Conservation (phyloP, 2,329 filamentous ascomycete species). For the Stylonectria norvegica region DNA sequence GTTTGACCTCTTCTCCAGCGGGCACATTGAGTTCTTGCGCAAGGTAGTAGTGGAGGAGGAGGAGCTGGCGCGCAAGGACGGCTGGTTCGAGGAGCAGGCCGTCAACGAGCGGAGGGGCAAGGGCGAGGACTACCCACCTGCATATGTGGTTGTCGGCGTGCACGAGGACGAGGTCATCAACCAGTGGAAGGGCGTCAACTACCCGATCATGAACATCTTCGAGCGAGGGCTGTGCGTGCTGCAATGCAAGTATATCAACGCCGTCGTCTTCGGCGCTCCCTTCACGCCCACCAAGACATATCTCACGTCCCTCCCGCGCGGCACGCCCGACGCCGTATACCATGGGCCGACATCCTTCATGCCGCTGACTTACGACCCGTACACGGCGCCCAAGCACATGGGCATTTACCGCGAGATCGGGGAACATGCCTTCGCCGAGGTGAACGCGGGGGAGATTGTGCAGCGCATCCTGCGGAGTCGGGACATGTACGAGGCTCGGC, state of each 20-base stretch:
- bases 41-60: slow-evolving; percentile 73
- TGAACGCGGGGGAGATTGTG: slow-evolving; percentile 92
- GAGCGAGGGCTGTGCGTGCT: slow-evolving; percentile 93
- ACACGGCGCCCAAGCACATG: slow-evolving; percentile 74
- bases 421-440: slow-evolving; percentile 74
- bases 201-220: slow-evolving; percentile 99
- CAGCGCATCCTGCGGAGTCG: slow-evolving; percentile 83
- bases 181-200: slow-evolving; percentile 94
- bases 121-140: slow-evolving; percentile 73
- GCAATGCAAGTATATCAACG: slow-evolving; percentile 88
- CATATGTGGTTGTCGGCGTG: slow-evolving; percentile 87
- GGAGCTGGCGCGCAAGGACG: slow-evolving; percentile 59
- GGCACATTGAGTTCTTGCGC: slow-evolving; percentile 91
- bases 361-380: slow-evolving; percentile 74
- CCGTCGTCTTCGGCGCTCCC: slow-evolving; percentile 84
- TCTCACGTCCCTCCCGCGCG: slow-evolving; percentile 69
- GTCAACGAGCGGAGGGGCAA: slow-evolving; percentile 60
- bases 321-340: slow-evolving; percentile 77
- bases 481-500: slow-evolving; percentile 84
- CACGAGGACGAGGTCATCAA: slow-evolving; percentile 97
- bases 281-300: slow-evolving; percentile 81
- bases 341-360: slow-evolving; percentile 96
- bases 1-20: slow-evolving; percentile 94
- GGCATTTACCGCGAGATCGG: slow-evolving; percentile 80
- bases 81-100: slow-evolving; percentile 71